phyloP scores from a whole-genome alignment of 2,329 filamentous ascomycete genomes.

The Cladosporium colombiae region DNA sequence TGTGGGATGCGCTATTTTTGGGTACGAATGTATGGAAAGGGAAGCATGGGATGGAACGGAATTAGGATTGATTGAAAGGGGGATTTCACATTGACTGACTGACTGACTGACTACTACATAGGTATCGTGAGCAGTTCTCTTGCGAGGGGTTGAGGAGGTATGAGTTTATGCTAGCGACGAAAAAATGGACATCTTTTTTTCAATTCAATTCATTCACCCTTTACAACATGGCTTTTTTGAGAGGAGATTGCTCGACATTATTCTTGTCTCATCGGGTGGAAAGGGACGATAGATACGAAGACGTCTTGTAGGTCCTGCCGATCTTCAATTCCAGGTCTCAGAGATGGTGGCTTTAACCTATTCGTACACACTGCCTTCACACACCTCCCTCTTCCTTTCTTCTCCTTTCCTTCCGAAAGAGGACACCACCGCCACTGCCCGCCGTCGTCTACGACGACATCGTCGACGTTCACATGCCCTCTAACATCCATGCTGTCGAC shows the following conservation, averaged over 20 bases:
- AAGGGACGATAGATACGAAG: background rate
- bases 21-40: background rate
- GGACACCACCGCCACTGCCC: background rate
- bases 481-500: too few species aligned
- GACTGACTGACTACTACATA: background rate
- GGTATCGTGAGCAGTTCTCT: conserved; percentile 9
- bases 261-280: background rate
- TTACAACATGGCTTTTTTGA: background rate
- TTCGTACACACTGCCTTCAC: too few species aligned
- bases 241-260: background rate
- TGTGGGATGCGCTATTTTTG: background rate
- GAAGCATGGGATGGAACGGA: background rate
- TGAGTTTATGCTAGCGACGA: conserved; percentile 20
- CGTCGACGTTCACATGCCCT: background rate
- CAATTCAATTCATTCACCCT: background rate
- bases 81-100: background rate
- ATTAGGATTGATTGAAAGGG: background rate
- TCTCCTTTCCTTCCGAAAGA: background rate
- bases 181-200: background rate
- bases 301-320: too few species aligned
- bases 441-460: background rate
- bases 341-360: too few species aligned
- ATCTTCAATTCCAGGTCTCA: too few species aligned
- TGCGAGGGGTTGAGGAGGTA: conserved; percentile 1
- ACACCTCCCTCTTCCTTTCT: too few species aligned